Base-by-base conservation (phyloP, 768 basidiomycete species). In the Suillus tomentosus region DNA sequence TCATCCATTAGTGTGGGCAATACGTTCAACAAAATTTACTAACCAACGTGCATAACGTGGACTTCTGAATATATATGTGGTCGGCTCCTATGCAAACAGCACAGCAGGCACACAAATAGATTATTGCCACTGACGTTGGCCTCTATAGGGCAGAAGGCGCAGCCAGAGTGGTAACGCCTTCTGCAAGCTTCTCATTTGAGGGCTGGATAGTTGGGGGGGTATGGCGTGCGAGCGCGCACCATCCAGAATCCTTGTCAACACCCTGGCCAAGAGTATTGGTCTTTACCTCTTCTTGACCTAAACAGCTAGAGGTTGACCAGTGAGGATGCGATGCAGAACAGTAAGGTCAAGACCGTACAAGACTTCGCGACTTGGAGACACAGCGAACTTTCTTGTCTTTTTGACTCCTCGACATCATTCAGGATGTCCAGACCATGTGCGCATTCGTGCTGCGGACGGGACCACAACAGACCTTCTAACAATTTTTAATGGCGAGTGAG, bases 281-380 rank as follows among this genome's bases (percentile, higher is more conserved):
- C 80, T 76, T 59, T 80, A 76, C 77, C 91, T 81, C 84, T 91
- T 83, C 76, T 77, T 82, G 72, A 74, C 78, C 71, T 73, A 80
- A 67, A 80, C 72, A 60, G 82, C 73, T 65, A 76, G 70, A 43
- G 89, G 88, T 62, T 88, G 85, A 40, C 84, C 85, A 19, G 92
- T 91, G 37, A 94, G 82, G 61, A 92, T 87, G 10, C 92, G 87
- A 75, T 94, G 93, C 56, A 94, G 75, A 10, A 90, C 89, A 45
- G 92, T 90, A 22, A 94, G 83, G 72, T 94, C 91, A 31, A 94
- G 80, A 17, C 92, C 92, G 68, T 87, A 94, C 2, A 91, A 92
- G 2, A 91, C 84, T 55, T 92, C 91, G 1, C 87, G 89, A 65
- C 86, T 90, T 3, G 91, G 90, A 0, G 90, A 90, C 10, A 94